Percentiles rank a stretch among this genome's conserved stretches.
Conservation (phyloP, 148 eudicot species). For the Amaranthus cruentus region DNA sequence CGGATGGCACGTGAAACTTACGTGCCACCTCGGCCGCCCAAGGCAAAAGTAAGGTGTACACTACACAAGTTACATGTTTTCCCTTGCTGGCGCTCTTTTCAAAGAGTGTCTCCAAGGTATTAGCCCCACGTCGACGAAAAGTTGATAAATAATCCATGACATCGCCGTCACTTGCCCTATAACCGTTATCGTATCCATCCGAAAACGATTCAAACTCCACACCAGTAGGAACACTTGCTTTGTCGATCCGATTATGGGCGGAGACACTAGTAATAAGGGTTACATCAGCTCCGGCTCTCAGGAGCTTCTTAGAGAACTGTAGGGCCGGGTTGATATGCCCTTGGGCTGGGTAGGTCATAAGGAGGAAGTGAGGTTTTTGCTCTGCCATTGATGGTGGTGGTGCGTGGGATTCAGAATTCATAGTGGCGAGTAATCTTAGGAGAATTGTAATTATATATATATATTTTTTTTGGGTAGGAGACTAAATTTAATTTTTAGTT, state of each 20-base stretch:
- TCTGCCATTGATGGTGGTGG: slow-evolving; percentile 8
- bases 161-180: slow-evolving; percentile 13
- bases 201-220: slow-evolving; percentile 37
- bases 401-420: too few relatives aligned
- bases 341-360: slow-evolving; percentile 44
- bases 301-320: slow-evolving; percentile 41
- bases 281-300: slow-evolving; percentile 31
- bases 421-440: too few relatives aligned
- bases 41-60: slow-evolving; percentile 44
- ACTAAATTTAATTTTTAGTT: too few relatives aligned
- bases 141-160: slow-evolving; percentile 6
- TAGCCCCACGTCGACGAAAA: slow-evolving; percentile 26
- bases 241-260: slow-evolving; percentile 26
- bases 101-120: slow-evolving; percentile 22
- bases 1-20: slow-evolving; percentile 35
- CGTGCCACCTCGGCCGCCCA: slow-evolving; percentile 63
- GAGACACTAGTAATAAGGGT: slow-evolving; percentile 39
- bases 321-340: slow-evolving; percentile 65
- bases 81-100: slow-evolving; percentile 32
- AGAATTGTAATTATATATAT: too few relatives aligned
- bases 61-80: slow-evolving; percentile 40
- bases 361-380: slow-evolving; percentile 38
- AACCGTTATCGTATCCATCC: slow-evolving; percentile 48
- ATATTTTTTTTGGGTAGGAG: too few relatives aligned
- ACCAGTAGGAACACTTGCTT: slow-evolving; percentile 21